These are phyloP conservation scores for Tolypocladium amazonense DNA, from an alignment of 2,329 filamentous ascomycete species.

Conservation along the genomic window DNA sequence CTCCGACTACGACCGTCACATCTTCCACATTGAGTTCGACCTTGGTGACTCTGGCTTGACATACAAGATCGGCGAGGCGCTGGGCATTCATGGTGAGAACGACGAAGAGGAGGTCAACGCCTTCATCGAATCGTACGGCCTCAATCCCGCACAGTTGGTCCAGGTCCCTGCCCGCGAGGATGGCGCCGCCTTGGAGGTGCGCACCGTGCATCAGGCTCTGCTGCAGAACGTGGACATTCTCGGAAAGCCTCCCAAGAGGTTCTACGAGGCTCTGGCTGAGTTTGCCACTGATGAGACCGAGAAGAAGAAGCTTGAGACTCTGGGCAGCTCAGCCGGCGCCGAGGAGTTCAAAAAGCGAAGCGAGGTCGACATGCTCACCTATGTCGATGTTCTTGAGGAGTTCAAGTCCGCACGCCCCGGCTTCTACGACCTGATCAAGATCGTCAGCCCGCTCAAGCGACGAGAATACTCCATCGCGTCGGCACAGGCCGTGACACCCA, in stretches of 20 bases:
- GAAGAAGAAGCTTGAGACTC: constrained; percentile 65
- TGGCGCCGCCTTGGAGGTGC: constrained; percentile 61
- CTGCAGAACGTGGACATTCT: constrained; percentile 94
- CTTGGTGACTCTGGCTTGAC: constrained; percentile 82
- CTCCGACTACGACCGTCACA: constrained; percentile 84
- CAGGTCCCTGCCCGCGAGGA: constrained; percentile 84
- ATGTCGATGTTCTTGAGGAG: constrained; percentile 80
- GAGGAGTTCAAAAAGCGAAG: constrained; percentile 85
- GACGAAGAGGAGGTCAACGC: constrained; percentile 65
- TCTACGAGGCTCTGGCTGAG: constrained; percentile 86
- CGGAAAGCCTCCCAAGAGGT: constrained; percentile 91
- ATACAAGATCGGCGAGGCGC: constrained; percentile 94
- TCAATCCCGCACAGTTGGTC: constrained; percentile 75
- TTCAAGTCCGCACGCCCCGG: constrained; percentile 80
- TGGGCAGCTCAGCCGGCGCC: constrained; percentile 70
- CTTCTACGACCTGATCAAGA: constrained; percentile 80
- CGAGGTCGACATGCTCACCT: constrained; percentile 87
- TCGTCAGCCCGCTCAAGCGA: constrained; percentile 87
- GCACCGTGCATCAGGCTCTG: constrained; percentile 86
- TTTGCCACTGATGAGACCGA: constrained; percentile 77
- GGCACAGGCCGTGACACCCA: constrained; percentile 87
- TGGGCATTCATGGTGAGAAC: constrained; percentile 94
- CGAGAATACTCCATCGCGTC: constrained; percentile 99
- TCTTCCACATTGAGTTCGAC: constrained; percentile 99
- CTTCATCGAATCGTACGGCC: constrained; percentile 85